phyloP scores from a whole-genome alignment of 2,329 filamentous ascomycete genomes.

The Xylaria sp. region DNA sequence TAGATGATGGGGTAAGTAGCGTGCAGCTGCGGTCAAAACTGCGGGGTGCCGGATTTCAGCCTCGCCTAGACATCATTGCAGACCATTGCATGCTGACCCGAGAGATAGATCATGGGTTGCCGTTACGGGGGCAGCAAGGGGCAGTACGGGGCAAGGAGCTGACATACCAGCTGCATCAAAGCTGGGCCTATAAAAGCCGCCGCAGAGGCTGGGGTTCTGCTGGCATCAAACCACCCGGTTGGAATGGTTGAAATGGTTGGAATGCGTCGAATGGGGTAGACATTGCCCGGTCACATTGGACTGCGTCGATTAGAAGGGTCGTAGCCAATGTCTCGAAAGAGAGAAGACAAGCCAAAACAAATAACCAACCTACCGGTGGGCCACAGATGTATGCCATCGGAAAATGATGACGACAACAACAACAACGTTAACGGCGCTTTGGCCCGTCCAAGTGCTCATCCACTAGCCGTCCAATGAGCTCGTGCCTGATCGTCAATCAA shows the following conservation, averaged over 20 bases:
- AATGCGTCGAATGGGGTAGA: neutral
- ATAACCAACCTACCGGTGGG: neutral
- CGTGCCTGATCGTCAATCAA: neutral
- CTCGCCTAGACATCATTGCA: slow-evolving; percentile 16
- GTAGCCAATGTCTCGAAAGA: neutral
- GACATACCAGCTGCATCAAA: slow-evolving; percentile 12
- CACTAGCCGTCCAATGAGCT: neutral
- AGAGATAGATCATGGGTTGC: slow-evolving; percentile 2
- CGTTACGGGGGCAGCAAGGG: slow-evolving; percentile 8
- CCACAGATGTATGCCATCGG: too few species aligned
- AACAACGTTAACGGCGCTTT: neutral
- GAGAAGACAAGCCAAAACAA: neutral
- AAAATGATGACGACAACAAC: neutral
- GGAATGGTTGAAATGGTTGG: neutral
- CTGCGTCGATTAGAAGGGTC: neutral
- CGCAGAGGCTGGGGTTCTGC: neutral
- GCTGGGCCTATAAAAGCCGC: neutral
- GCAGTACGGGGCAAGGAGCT: slow-evolving; percentile 16
- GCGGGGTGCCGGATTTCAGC: slow-evolving; percentile 27
- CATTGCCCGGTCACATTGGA: neutral
- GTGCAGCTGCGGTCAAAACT: slow-evolving; percentile 18
- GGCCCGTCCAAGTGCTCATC: neutral
- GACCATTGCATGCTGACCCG: slow-evolving; percentile 18
- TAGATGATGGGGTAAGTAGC: slow-evolving; percentile 1
- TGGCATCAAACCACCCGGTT: slow-evolving; percentile 2